Evolutionary conservation across 2,329 filamentous ascomycete species (phyloP), one percentile per base, ranked within the genome.

Genomic region (Aspergillus sp.): DNA sequence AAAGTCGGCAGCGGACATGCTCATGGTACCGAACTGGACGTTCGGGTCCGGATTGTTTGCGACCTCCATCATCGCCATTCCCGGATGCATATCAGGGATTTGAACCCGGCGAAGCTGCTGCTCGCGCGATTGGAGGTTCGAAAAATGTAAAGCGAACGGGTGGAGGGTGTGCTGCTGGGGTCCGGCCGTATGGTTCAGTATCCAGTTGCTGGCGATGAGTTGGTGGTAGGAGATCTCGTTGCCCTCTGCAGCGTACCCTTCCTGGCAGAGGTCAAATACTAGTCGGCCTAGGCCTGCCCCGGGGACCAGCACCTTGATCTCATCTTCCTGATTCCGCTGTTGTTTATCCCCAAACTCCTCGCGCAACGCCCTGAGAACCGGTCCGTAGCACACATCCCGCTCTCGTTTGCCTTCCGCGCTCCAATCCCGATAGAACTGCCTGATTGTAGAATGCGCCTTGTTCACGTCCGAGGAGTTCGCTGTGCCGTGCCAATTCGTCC

Each of bases 201-300:
- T 58, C 69, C 74, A 81, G 53, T 79, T 80, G 49, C 88, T 94
- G 1, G 89, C 89, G 49, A 97, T 76, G n/a, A 98, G 80, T 65
- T 95, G 89, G 66, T 98, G 93, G 63, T 95, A 97, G 2, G 90
- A 96, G 52, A 97, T 95, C 69, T 98, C 88, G 63, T 96, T 97
- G 23, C 91, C 91, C 66, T 96, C 90, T 0, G 83, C 80, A 9
- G 79, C 72, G 66, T 83, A 94, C 9, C 93, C 90, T 1, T 73
- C 74, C 23, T 73, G 73, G 63, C 85, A 89, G 12, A 97, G 75
- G 41, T 98, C 93, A 60, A 94, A 95, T 0, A 97, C 88, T 2
- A 97, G 74, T 12, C 93, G 80, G 2, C 89, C 93, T 2, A 98
- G 74, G 0, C 93, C 93, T 3, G 91, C 90, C 0, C 93, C 93